phyloP scores from a whole-genome alignment of 148 eudicot species.

The Rhododendron molle region DNA sequence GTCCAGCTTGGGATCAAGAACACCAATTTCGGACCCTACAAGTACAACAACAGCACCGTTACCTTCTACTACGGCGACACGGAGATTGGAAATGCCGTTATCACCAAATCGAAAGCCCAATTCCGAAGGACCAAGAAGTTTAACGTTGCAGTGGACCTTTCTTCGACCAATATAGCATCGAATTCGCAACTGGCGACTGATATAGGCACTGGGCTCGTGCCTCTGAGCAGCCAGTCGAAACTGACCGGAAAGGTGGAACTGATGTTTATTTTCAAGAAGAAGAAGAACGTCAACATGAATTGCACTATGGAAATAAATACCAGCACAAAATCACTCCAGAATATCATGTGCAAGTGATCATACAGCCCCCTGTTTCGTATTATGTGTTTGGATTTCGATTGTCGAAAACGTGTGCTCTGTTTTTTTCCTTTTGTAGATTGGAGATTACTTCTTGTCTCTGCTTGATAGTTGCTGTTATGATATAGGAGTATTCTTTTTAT shows the following conservation, averaged over 20 bases:
- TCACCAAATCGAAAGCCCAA: background rate
- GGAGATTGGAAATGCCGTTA: background rate
- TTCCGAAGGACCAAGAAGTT: constrained; percentile 14
- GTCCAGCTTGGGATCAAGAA: constrained; percentile 17
- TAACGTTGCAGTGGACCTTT: background rate
- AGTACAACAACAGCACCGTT: background rate
- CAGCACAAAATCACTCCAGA: background rate
- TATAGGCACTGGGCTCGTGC: background rate
- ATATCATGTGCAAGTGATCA: background rate
- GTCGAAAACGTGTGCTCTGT: background rate
- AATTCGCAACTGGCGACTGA: background rate
- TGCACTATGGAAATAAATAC: background rate
- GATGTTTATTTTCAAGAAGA: background rate
- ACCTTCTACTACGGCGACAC: background rate
- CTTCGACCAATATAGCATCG: background rate
- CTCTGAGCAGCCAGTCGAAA: background rate
- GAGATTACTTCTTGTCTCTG: background rate
- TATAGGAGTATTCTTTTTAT: background rate
- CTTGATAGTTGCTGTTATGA: background rate
- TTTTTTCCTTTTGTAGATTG: background rate
- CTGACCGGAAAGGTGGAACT: background rate
- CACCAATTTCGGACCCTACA: constrained; percentile 9
- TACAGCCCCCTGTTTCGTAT: background rate
- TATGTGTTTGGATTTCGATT: background rate
- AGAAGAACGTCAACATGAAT: background rate